Evolutionary conservation across 768 basidiomycete genomes (phyloP), one percentile per base, ranked within the genome.

Genomic region (Suillus alpinus): DNA sequence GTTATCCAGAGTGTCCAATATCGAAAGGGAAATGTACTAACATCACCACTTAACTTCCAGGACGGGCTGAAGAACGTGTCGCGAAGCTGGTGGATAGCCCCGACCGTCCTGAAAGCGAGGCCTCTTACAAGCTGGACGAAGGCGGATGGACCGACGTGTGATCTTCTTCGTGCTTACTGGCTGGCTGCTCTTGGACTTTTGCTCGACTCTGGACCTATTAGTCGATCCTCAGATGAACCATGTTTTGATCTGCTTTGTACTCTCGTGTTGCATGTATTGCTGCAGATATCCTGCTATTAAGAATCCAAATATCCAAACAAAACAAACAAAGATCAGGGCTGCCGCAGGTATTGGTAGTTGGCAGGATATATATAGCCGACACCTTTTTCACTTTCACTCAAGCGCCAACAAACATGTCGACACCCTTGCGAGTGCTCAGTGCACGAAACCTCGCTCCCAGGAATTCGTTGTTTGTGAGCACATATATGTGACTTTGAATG

Each of bases 1-100:
- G 16, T 55, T 18, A 39, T 55, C 37, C 39, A 29, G 34, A 18
- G 34, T 12, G 39, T 39, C 23, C 1, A 5, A 26, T 23, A 37
- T 9, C 23, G 37, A 39, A 26, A 39, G 16, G 3, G 16, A 55
- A 55, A 26, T 5, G 37, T 55, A 39, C 23, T 55, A 12, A 55
- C 16, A 39, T 16, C 26, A 16, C 26, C 9, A 39, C 37, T 9
- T 39, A 6, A 55, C 23, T 37, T 39, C 4, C 63, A 92, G 92
- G 92, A 62, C 89, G 93, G 29, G 92, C 91, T 3, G 92, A 94
- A 73, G 92, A 94, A 75, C 89, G 92, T 63, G 92, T 94, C 32
- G 92, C 92, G 7, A 94, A 94, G 69, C 79, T 94, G 4, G 93
- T 94, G 31, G 92, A 94, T 71, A 93, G 91, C 67, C 92, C 92